phyloP scores from a whole-genome alignment of 2,329 filamentous ascomycete genomes.

The Colletotrichum tofieldiae region DNA sequence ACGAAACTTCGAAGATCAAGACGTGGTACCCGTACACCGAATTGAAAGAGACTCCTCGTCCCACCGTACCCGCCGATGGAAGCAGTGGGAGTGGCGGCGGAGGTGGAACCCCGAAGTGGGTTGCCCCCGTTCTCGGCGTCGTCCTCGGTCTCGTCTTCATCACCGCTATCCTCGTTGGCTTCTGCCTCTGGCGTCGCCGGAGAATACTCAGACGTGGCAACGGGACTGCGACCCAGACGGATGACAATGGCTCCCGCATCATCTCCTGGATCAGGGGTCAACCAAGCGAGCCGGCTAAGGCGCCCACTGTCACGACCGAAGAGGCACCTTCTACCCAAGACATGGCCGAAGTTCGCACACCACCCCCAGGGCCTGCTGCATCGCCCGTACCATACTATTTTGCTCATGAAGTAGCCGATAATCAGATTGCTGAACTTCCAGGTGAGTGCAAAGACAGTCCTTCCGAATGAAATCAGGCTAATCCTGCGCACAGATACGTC shows the following conservation, averaged over 20 bases:
- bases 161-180: conserved; percentile 64
- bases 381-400: conserved; percentile 35
- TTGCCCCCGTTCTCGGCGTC: conserved; percentile 74
- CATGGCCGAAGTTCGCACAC: conserved; percentile 53
- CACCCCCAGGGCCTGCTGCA: conserved; percentile 36
- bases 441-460: conserved; percentile 53
- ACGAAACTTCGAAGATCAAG: conserved; percentile 70
- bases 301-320: conserved; percentile 62
- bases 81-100: conserved; percentile 45
- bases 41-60: conserved; percentile 49
- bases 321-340: conserved; percentile 59
- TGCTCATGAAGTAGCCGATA: conserved; percentile 60
- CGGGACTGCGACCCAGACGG: conserved; percentile 58
- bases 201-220: conserved; percentile 57
- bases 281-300: conserved; percentile 56
- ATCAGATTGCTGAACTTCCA: conserved; percentile 62
- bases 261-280: conserved; percentile 68
- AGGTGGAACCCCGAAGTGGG: conserved; percentile 66
- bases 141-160: conserved; percentile 72
- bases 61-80: conserved; percentile 38
- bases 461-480: too few species aligned
- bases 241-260: conserved; percentile 65
- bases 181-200: conserved; percentile 69
- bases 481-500: conserved; percentile 57
- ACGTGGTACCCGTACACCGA: conserved; percentile 74